These are phyloP conservation scores for Pseudotsuga menziesii DNA, from an alignment of 75 land plant species.

Conservation along the genomic window DNA sequence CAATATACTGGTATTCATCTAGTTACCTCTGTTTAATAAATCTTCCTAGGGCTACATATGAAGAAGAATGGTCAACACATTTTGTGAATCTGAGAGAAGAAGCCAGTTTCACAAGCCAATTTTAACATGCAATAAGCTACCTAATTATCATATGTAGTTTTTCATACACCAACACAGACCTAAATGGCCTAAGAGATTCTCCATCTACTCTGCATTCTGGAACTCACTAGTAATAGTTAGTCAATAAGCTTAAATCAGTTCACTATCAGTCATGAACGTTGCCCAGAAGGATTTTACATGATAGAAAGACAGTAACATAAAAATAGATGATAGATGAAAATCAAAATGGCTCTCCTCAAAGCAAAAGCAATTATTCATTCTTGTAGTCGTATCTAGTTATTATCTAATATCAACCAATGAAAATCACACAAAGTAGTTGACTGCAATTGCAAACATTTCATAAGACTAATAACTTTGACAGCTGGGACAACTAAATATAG, in stretches of 20 bases:
- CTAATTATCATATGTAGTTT: not conserved
- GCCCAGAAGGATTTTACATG: not conserved
- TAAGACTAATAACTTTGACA: not conserved
- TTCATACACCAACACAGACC: not conserved
- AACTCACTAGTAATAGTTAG: not conserved
- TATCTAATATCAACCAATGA: not conserved
- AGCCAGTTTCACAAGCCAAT: not conserved
- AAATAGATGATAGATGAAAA: not conserved
- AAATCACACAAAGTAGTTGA: not conserved
- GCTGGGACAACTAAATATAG: not conserved
- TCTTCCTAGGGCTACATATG: too few species aligned
- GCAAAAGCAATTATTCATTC: not conserved
- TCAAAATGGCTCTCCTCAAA: not conserved
- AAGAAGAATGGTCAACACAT: not conserved
- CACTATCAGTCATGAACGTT: not conserved
- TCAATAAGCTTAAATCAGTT: not conserved
- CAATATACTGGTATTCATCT: too few species aligned
- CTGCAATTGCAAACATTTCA: not conserved
- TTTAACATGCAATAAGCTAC: not conserved
- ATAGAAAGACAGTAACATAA: not conserved
- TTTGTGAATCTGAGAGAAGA: not conserved
- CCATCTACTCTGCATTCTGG: not conserved
- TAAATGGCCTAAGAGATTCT: not conserved
- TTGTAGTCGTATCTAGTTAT: too few species aligned
- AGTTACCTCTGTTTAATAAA: too few species aligned